Conservation (phyloP, 768 basidiomycete genomes). For the Gautieria morchelliformis region DNA sequence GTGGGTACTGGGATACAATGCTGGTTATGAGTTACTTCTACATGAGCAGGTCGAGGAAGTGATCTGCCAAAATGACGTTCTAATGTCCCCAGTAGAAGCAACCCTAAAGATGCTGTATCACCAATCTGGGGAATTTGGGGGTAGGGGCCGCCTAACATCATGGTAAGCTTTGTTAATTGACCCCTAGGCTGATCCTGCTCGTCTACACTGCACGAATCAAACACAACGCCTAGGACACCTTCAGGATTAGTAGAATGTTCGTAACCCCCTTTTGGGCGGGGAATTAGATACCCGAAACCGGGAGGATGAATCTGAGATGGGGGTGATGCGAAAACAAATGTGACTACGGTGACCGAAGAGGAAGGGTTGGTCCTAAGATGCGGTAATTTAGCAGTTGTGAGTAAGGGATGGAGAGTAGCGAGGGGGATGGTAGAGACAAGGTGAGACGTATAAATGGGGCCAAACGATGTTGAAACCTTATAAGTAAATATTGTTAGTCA, state of each 20-base stretch:
- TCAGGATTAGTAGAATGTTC: conserved; percentile 13
- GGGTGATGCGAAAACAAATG: conserved; percentile 63
- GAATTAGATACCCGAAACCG: conserved; percentile 93
- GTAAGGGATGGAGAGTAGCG: conserved; percentile 35
- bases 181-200: conserved; percentile 36
- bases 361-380: conserved; percentile 60
- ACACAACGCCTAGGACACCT: conserved; percentile 66
- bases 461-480: conserved; percentile 26
- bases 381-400: conserved; percentile 35
- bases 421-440: conserved; percentile 72
- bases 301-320: conserved; percentile 55
- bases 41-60: conserved; percentile 48
- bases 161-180: conserved; percentile 65
- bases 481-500: not conserved
- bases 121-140: conserved; percentile 19
- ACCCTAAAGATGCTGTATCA: conserved; percentile 18
- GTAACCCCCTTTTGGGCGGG: conserved; percentile 58
- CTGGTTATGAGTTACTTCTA: conserved; percentile 42
- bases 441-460: conserved; percentile 41
- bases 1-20: conserved; percentile 72
- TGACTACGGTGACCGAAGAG: conserved; percentile 81
- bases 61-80: conserved; percentile 31
- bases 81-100: conserved; percentile 13
- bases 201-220: conserved; percentile 73
- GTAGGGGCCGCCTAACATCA: conserved; percentile 87